These are phyloP conservation scores for Ogataea hybrid DNA, from an alignment of 1,139 yeast genomes.

Conservation along the genomic window DNA sequence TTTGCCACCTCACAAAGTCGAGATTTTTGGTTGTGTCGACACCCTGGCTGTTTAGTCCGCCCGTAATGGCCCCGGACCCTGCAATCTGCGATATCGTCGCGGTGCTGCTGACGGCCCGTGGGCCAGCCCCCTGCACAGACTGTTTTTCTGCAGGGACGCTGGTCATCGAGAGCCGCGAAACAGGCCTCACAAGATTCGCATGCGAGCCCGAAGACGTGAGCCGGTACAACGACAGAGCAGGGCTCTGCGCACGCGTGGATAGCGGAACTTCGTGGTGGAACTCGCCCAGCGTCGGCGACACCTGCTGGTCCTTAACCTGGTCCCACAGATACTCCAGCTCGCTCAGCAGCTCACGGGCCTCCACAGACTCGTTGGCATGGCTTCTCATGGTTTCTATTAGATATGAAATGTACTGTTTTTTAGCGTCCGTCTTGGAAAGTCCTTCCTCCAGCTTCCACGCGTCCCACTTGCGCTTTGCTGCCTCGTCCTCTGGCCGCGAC, in stretches of 20 bases:
- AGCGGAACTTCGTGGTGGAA: constrained; percentile 12
- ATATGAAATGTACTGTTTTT: constrained; percentile 63
- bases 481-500: constrained; percentile 57
- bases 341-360: constrained; percentile 61
- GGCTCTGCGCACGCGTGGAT: constrained; percentile 27
- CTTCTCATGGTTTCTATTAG: constrained; percentile 71
- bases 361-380: constrained; percentile 67
- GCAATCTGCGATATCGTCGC: constrained; percentile 13
- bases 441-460: constrained; percentile 84
- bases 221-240: constrained; percentile 32
- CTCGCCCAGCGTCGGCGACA: constrained; percentile 10
- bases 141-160: constrained; percentile 5
- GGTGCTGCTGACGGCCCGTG: constrained; percentile 18
- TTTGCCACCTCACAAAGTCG: constrained; percentile 34
- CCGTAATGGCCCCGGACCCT: no score
- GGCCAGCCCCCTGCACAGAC: constrained; percentile 4
- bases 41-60: constrained; percentile 12
- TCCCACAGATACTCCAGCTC: constrained; percentile 76
- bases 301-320: constrained; percentile 53
- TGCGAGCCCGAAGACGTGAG: constrained; percentile 30
- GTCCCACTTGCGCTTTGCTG: constrained; percentile 75
- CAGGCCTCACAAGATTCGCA: constrained; percentile 27
- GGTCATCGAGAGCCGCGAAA: constrained; percentile 27
- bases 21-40: constrained; percentile 13
- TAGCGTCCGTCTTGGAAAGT: constrained; percentile 68